Evolutionary conservation across 306 rosid genomes (phyloP).

Genomic region (Lagenaria siceraria): DNA sequence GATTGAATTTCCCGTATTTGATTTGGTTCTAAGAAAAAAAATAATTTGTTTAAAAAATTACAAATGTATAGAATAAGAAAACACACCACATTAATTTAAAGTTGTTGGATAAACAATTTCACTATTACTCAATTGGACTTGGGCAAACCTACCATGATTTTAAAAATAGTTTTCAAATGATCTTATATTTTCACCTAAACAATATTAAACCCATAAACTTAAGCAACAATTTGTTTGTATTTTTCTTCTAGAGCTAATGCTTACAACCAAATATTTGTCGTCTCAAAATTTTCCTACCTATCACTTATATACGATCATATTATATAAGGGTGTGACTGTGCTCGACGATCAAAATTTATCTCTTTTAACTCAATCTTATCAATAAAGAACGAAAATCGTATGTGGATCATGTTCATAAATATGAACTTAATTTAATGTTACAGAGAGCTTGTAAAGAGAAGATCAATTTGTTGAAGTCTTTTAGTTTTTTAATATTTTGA

Average conservation of each 20-base stretch:
- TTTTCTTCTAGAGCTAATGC: background rate
- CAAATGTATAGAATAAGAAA: background rate
- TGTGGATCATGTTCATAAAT: no score
- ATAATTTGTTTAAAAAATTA: background rate
- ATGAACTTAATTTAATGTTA: no score
- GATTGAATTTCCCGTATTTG: no score
- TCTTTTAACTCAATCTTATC: no score
- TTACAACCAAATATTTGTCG: background rate
- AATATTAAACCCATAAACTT: background rate
- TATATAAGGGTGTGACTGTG: no score
- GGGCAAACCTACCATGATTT: background rate
- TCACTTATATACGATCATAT: no score
- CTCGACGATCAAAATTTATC: no score
- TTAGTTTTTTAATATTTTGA: no score
- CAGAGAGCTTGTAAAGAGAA: no score
- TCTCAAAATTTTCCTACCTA: background rate
- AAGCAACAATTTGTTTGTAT: background rate
- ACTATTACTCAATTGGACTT: background rate
- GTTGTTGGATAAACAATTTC: background rate
- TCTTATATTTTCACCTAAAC: background rate
- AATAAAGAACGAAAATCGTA: no score
- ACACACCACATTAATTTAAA: background rate
- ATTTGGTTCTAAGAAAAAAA: no score
- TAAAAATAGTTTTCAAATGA: background rate
- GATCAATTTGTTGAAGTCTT: no score